A percentile compares a stretch with the other conserved stretches of the same genome.
Evolutionary conservation across 371 early-diverging fungal genomes (phyloP).

Genomic region (Mucor ambiguus): DNA sequence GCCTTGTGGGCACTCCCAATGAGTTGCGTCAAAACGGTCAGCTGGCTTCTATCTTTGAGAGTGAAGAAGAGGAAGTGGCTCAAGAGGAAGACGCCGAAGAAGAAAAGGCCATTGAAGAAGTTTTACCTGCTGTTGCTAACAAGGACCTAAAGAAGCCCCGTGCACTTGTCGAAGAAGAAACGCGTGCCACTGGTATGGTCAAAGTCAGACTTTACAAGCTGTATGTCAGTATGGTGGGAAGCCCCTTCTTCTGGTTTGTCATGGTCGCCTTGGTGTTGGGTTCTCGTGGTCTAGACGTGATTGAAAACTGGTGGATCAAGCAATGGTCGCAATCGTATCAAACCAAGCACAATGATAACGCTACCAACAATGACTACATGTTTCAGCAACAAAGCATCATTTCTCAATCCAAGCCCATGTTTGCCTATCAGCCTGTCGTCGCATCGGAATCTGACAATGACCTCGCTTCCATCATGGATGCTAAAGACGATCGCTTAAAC

Average conservation of each 20-base stretch:
- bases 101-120: constrained; percentile 29
- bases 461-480: neutral
- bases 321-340: constrained; percentile 54
- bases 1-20: constrained; percentile 44
- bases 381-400: neutral
- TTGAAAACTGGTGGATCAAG: constrained; percentile 60
- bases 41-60: constrained; percentile 43
- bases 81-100: constrained; percentile 16
- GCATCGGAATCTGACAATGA: neutral
- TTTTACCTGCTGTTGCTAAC: neutral
- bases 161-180: constrained; percentile 42
- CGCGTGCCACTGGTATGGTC: constrained; percentile 57
- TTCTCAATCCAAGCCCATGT: constrained; percentile 21
- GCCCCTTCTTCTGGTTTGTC: constrained; percentile 51
- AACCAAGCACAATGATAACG: neutral
- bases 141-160: constrained; percentile 26
- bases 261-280: constrained; percentile 42
- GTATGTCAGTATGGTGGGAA: constrained; percentile 54
- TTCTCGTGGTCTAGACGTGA: constrained; percentile 52
- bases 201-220: constrained; percentile 50
- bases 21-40: constrained; percentile 54
- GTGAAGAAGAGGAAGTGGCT: constrained; percentile 28
- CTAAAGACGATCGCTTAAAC: constrained; percentile 23
- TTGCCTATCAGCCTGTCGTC: constrained; percentile 11
- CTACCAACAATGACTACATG: constrained; percentile 12